Evolutionary conservation across 2,329 filamentous ascomycete species (phyloP), one percentile per base, ranked within the genome.

Genomic region (Arachnomyces sp.): DNA sequence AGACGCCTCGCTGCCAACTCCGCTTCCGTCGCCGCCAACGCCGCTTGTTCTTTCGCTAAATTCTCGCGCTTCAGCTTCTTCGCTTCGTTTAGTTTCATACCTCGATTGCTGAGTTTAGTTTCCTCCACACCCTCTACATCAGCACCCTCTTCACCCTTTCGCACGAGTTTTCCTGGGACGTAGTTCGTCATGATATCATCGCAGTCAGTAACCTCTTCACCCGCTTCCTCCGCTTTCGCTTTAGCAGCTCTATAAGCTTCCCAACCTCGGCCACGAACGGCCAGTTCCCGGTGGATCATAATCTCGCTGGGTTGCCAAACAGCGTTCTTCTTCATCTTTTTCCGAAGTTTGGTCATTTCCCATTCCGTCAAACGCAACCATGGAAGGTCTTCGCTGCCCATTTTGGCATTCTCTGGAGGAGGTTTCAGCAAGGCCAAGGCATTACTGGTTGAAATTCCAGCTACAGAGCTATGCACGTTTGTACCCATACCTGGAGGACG

Each of bases 281-380:
- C 72, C n/a, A 82, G 66, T 57, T 82, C 77, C 25, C 78, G 73
- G 42, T 75, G 69, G 34, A 82, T 78, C 78, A 82, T 82, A 8
- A 79, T 77, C 44, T 78, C 75, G 47, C 77, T 81, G 1, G 78
- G 78, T 33, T 76, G 73, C 78, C 78, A 82, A n/a, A 79, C 72
- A 4, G 77, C 76, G 46, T 82, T 82, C 66, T 82, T 82, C 65
- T 82, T 82, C 78, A 82, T 82, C 49, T 76, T 73, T 59, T 82
- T 82, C 38, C 78, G 70, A 16, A 82, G 59, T 38, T 74, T 77
- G 4, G 77, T 78, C 77, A 82, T 79, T 52, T 82, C 78, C 64
- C 73, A 82, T 49, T 81, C 78, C 2, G 78, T 82, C 46, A 82
- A 61, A 42, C 77, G 75, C 51, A 77, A 66, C 78, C 78, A 82